Conservation (phyloP, 805 yeast genomes). For the Sugiyamaella smithiae region DNA sequence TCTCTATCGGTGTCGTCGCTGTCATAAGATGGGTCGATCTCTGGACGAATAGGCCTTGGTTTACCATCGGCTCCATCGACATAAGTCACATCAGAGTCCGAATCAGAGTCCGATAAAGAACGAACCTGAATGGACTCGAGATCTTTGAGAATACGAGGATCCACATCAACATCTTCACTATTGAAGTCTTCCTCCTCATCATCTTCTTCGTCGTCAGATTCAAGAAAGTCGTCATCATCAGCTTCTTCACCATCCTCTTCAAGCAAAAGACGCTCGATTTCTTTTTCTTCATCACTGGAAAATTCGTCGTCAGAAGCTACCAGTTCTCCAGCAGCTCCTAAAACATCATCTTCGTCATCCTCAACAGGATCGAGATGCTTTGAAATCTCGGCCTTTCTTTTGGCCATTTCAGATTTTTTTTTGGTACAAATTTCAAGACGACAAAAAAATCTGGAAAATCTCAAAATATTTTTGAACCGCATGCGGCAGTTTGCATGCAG, state of each 20-base stretch:
- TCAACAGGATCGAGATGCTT: conserved; percentile 10
- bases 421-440: background rate
- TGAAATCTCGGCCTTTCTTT: conserved; percentile 21
- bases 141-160: conserved; percentile 46
- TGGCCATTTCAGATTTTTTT: conserved; percentile 18
- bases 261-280: conserved; percentile 27
- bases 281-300: conserved; percentile 26
- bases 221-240: conserved; percentile 26
- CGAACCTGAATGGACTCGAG: conserved; percentile 59
- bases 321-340: conserved; percentile 17
- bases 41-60: conserved; percentile 77
- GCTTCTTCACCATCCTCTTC: conserved; percentile 21
- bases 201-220: conserved; percentile 27
- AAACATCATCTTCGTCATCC: conserved; percentile 19
- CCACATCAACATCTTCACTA: conserved; percentile 33
- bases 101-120: conserved; percentile 34
- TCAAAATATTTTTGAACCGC: conserved; percentile 1
- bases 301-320: conserved; percentile 22
- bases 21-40: conserved; percentile 91
- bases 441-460: background rate
- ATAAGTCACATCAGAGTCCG: conserved; percentile 36
- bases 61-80: conserved; percentile 62
- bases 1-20: conserved; percentile 86
- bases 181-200: conserved; percentile 29
- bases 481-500: background rate